Evolutionary conservation across 2,329 filamentous ascomycete genomes (phyloP).

Genomic region (Ceratocystis harringtonii): DNA sequence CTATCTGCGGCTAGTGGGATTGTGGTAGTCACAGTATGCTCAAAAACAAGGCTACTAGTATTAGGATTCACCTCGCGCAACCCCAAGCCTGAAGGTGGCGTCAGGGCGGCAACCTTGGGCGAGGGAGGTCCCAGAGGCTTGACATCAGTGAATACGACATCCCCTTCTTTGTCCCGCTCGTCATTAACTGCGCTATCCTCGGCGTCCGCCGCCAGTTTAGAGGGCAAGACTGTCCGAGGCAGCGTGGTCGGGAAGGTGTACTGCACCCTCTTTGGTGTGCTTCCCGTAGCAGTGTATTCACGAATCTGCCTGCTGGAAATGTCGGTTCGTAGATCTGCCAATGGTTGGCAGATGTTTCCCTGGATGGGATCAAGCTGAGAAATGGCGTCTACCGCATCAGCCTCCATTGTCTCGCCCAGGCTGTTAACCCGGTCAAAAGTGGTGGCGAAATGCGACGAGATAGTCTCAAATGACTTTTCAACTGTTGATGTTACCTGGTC

Average conservation of each 20-base stretch:
- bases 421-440: constrained; percentile 53
- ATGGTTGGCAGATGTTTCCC: constrained; percentile 48
- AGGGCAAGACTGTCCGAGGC: constrained; percentile 51
- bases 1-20: constrained; percentile 8
- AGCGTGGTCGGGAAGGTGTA: constrained; percentile 71
- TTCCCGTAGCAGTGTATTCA: constrained; percentile 74
- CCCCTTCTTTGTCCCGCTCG: constrained; percentile 26
- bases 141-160: constrained; percentile 30
- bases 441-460: constrained; percentile 54
- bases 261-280: constrained; percentile 64
- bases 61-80: constrained; percentile 43
- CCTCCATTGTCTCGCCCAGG: constrained; percentile 52
- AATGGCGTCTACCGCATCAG: constrained; percentile 42
- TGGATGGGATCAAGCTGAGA: constrained; percentile 47
- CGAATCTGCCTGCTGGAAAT: constrained; percentile 49
- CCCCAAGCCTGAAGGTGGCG: constrained; percentile 23
- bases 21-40: constrained; percentile 13
- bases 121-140: constrained; percentile 16
- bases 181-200: constrained; percentile 21
- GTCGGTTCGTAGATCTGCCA: constrained; percentile 55
- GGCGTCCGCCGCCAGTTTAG: constrained; percentile 30
- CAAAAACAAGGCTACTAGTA: not conserved
- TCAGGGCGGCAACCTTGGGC: constrained; percentile 19
- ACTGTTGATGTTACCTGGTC: constrained; percentile 50
- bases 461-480: constrained; percentile 53